A percentile compares a stretch with the other conserved stretches of the same genome.
Conservation (phyloP, 2,329 filamentous ascomycete genomes). For the Colletotrichum tabaci region DNA sequence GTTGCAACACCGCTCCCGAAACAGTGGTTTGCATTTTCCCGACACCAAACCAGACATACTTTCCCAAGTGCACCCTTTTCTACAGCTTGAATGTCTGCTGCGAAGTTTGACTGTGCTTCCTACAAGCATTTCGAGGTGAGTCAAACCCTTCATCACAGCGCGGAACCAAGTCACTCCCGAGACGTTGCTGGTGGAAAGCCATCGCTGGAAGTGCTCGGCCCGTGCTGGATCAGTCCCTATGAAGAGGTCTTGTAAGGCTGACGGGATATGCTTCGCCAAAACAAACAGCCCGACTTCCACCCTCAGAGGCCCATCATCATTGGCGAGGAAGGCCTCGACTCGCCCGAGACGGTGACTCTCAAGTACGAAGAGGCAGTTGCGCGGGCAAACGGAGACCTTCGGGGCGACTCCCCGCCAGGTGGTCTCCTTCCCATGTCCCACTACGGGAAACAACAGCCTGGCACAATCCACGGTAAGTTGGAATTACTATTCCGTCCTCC, state of each 20-base stretch:
- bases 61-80: constrained; percentile 41
- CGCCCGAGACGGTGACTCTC: constrained; percentile 70
- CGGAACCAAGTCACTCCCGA: constrained; percentile 43
- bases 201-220: constrained; percentile 32
- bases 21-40: constrained; percentile 44
- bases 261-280: constrained; percentile 41
- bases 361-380: constrained; percentile 70
- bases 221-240: neutral
- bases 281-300: constrained; percentile 65
- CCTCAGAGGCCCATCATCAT: constrained; percentile 71
- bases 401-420: constrained; percentile 69
- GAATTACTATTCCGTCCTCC: neutral
- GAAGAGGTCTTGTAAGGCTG: constrained; percentile 42
- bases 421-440: constrained; percentile 79
- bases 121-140: constrained; percentile 75
- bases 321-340: constrained; percentile 69
- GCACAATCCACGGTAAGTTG: constrained; percentile 86
- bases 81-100: constrained; percentile 71
- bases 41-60: constrained; percentile 38
- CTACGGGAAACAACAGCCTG: constrained; percentile 83
- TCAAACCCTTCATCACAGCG: constrained; percentile 46
- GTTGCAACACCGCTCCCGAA: constrained; percentile 44
- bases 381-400: constrained; percentile 67
- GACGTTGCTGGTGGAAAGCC: constrained; percentile 53
- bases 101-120: constrained; percentile 68